Base-by-base conservation (phyloP, 2,329 filamentous ascomycete genomes). In the Calycina herbarum region DNA sequence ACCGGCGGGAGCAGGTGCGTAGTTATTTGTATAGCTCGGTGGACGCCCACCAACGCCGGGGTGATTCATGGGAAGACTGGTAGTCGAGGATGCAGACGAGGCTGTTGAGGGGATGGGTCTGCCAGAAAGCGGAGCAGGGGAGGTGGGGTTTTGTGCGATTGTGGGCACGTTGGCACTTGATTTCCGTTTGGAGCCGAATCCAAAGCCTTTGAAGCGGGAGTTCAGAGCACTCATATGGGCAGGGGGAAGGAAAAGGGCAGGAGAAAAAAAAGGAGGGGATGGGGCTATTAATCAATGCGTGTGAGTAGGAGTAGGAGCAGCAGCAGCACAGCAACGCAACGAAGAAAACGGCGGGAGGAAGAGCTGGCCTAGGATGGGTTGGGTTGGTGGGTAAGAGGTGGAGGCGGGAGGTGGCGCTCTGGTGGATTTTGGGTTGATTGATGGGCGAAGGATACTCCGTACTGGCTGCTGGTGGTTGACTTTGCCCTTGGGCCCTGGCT, bases 121-220 rank as follows among this genome's bases (percentile, higher is more conserved):
- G 61, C 69, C 70, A 65, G 67, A 33, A 42, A 74, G 68, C 69
- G n/a, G 60, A 63, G 70, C 69, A 60, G 73, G 73, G 61, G 72
- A 63, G 20, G 73, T 72, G 70, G 72, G 74, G 69, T 73, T 73
- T 61, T 72, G 68, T 57, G 72, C 76, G 76, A 74, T 76, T 69
- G 69, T 76, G 80, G 77, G 79, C 76, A 76, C 79, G 78, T 83
- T 86, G 77, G 84, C 83, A 75, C 83, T 83, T 75, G 89, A 89
- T 83, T 88, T 91, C 80, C 90, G 89, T 86, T 91, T 92, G 81
- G 74, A 77, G 65, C 89, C 89, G 83, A 92, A 90, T 81, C 90
- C 89, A 82, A 93, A 85, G 84, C 86, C 86, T 84, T 91, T 91
- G 79, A 92, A 87, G 80, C 89, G 88, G 78, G 87, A 86, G 83